These are phyloP conservation scores for Musa acuminata DNA, from an alignment of 176 grass and related monocot genomes.

Conservation along the genomic window DNA sequence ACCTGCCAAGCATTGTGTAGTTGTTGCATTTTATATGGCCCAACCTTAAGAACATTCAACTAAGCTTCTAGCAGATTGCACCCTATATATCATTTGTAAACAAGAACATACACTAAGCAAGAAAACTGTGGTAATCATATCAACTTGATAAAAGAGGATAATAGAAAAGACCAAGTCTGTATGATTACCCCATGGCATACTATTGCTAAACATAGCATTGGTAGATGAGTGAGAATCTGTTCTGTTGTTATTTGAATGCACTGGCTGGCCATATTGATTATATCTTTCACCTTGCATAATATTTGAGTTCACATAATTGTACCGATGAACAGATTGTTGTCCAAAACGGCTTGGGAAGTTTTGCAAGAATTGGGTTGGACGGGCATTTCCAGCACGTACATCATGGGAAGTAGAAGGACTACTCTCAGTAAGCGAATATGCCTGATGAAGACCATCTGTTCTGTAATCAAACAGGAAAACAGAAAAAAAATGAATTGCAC, in stretches of 20 bases:
- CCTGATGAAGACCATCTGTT: constrained; percentile 30
- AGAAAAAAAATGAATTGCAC: constrained; percentile 8
- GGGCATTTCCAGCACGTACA: constrained; percentile 12
- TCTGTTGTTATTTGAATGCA: constrained; percentile 43
- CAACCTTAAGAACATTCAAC: background rate
- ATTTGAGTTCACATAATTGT: constrained; percentile 41
- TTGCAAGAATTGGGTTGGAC: constrained; percentile 16
- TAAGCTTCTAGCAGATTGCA: background rate
- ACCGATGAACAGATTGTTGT: constrained; percentile 49
- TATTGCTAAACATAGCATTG: constrained; percentile 36
- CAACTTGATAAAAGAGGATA: background rate
- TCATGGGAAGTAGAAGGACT: constrained; percentile 28
- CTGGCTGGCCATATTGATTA: constrained; percentile 42
- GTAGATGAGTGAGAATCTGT: constrained; percentile 42
- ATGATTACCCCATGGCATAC: constrained; percentile 66
- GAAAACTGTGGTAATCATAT: background rate
- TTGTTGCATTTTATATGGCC: background rate
- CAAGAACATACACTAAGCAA: background rate
- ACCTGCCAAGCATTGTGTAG: background rate
- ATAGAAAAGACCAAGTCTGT: constrained; percentile 15
- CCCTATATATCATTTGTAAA: background rate
- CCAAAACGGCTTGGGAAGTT: constrained; percentile 33
- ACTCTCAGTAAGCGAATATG: constrained; percentile 36
- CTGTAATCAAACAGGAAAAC: constrained; percentile 31
- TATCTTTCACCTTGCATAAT: constrained; percentile 33